Conservation (phyloP, 345 rosid genomes). For the Eucalyptus paniculata region DNA sequence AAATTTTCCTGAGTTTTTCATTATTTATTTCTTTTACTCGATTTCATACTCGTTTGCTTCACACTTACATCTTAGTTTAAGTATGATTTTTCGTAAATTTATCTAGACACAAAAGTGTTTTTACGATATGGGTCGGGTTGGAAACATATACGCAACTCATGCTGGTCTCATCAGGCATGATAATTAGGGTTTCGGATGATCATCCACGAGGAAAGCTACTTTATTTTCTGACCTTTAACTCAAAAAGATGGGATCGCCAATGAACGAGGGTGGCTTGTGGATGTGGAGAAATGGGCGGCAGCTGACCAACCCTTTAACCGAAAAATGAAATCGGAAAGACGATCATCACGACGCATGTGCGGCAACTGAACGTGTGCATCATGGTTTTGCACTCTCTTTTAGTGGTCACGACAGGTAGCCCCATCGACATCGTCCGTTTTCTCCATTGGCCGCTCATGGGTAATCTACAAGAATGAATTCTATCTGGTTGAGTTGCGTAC, state of each 20-base stretch:
- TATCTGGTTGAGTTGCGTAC: background rate
- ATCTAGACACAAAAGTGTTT: accelerated
- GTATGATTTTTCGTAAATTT: no score
- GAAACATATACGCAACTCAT: background rate
- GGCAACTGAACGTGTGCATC: background rate
- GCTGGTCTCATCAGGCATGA: background rate
- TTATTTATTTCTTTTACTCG: no score
- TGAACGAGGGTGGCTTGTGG: background rate
- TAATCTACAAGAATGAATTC: background rate
- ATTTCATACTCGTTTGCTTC: no score
- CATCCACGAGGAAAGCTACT: background rate
- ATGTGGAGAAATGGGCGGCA: background rate
- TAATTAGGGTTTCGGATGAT: background rate
- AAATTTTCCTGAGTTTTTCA: background rate
- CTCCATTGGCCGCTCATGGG: background rate
- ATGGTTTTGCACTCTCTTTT: background rate
- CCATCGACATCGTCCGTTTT: background rate
- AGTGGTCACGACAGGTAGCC: background rate
- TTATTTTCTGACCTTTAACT: background rate
- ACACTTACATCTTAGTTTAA: no score
- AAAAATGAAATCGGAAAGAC: background rate
- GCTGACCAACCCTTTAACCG: background rate
- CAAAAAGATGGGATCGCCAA: background rate
- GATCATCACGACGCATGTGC: background rate
- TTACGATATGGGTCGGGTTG: no score